A percentile compares a stretch with the other conserved stretches of the same genome.
phyloP scores from a whole-genome alignment of 1,284 basidiomycete genomes.

The Taiwanofungus camphoratus region DNA sequence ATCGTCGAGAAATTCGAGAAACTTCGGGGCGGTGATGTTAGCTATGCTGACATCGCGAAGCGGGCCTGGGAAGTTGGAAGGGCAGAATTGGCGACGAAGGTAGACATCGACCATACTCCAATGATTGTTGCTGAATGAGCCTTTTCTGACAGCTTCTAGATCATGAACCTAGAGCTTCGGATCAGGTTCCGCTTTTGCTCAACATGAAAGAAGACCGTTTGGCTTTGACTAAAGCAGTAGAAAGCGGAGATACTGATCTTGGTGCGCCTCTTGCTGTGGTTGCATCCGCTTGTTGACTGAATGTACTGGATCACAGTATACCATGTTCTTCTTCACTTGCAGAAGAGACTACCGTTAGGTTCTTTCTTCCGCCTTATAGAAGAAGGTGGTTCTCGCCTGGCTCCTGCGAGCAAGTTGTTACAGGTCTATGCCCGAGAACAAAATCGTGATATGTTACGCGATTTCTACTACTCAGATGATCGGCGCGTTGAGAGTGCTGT shows the following conservation, averaged over 20 bases:
- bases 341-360: slow-evolving; percentile 80
- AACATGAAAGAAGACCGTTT: slow-evolving; percentile 93
- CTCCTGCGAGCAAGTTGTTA: slow-evolving; percentile 69
- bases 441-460: slow-evolving; percentile 86
- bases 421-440: slow-evolving; percentile 89
- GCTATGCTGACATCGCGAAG: slow-evolving; percentile 93
- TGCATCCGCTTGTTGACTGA: slow-evolving; percentile 1
- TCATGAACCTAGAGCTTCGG: slow-evolving; percentile 82
- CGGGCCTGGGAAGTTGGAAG: slow-evolving; percentile 92
- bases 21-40: slow-evolving; percentile 68
- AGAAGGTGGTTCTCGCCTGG: slow-evolving; percentile 72
- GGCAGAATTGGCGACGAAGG: slow-evolving; percentile 83
- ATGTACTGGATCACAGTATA: slow-evolving; percentile 54
- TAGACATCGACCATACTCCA: slow-evolving; percentile 25
- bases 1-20: slow-evolving; percentile 87
- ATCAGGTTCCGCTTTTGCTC: slow-evolving; percentile 90
- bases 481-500: slow-evolving; percentile 88
- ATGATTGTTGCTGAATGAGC: not conserved
- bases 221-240: slow-evolving; percentile 86
- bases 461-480: slow-evolving; percentile 99
- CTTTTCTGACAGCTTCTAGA: slow-evolving; percentile 68
- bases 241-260: slow-evolving; percentile 94
- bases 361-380: slow-evolving; percentile 95
- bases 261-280: slow-evolving; percentile 41
- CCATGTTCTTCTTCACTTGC: slow-evolving; percentile 82